Evolutionary conservation across 768 basidiomycete genomes (phyloP).

Genomic region (Rhizopogon vinicolor): DNA sequence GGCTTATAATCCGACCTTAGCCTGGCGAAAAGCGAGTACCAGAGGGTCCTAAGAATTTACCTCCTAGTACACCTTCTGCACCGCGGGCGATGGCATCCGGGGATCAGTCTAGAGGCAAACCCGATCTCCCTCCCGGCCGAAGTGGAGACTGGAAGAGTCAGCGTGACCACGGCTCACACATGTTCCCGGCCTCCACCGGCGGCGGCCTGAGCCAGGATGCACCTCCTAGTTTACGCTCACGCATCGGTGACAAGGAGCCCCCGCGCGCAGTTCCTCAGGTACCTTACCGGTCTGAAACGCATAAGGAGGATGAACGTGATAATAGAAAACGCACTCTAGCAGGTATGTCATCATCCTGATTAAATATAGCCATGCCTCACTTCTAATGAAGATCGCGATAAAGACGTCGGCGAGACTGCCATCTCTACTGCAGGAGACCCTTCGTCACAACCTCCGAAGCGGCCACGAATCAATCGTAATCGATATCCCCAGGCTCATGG

Average conservation of each 20-base stretch:
- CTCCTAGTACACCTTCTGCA: conserved; percentile 60
- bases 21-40: conserved; percentile 50
- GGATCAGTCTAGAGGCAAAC: conserved; percentile 40
- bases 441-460: conserved; percentile 46
- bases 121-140: conserved; percentile 31
- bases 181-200: conserved; percentile 14
- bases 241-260: conserved; percentile 59
- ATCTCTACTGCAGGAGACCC: conserved; percentile 33
- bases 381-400: conserved; percentile 53
- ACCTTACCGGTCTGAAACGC: conserved; percentile 41
- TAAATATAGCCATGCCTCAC: conserved; percentile 5
- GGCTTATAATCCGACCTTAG: conserved; percentile 23
- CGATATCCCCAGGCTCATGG: conserved; percentile 42
- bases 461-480: conserved; percentile 53
- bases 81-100: conserved; percentile 65
- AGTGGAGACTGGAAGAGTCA: conserved; percentile 47
- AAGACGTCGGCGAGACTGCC: conserved; percentile 40
- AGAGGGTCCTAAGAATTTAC: conserved; percentile 51
- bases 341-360: conserved; percentile 40
- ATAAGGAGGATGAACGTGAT: conserved; percentile 64
- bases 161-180: conserved; percentile 27
- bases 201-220: conserved; percentile 17
- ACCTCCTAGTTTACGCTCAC: conserved; percentile 43
- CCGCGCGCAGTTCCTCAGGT: conserved; percentile 35
- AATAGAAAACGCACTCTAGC: conserved; percentile 63